A percentile compares a stretch with the other conserved stretches of the same genome.
phyloP scores from a whole-genome alignment of 106 monocot genomes.

The Dendrobium officinale region DNA sequence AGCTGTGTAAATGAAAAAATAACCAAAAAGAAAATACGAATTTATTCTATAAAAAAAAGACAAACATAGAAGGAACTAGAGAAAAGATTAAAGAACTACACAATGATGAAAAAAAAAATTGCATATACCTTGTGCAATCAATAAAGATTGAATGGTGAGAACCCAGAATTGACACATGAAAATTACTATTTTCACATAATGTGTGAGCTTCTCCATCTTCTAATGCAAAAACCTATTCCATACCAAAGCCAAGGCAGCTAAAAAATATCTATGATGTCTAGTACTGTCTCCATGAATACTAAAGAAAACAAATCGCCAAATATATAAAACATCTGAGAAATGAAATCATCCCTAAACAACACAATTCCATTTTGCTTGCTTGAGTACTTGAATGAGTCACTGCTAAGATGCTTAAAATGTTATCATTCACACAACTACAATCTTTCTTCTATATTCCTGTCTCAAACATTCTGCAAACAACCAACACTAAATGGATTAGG shows the following conservation, averaged over 20 bases:
- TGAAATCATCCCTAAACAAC: neutral
- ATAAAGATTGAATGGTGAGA: slow-evolving; percentile 17
- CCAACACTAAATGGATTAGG: too few species aligned
- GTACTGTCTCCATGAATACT: neutral
- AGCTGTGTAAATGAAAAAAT: slow-evolving; percentile 38
- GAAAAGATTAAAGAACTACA: neutral
- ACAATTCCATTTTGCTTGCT: neutral
- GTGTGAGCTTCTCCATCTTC: slow-evolving; percentile 41
- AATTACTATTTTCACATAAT: slow-evolving; percentile 43
- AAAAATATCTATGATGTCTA: neutral
- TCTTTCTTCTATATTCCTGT: too few species aligned
- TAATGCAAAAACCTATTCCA: slow-evolving; percentile 54
- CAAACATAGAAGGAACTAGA: neutral
- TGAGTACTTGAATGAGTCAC: neutral
- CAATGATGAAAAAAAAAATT: neutral
- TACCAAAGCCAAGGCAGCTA: neutral
- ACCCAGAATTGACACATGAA: slow-evolving; percentile 28
- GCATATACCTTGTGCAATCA: slow-evolving; percentile 67
- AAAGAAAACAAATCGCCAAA: neutral
- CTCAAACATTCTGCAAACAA: too few species aligned
- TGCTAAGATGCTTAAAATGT: too few species aligned
- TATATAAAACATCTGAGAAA: neutral
- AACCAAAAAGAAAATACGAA: neutral
- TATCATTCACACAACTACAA: too few species aligned
- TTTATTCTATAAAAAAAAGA: neutral